Base-by-base conservation (phyloP, 768 basidiomycete genomes). In the Agrocybe praecox region DNA sequence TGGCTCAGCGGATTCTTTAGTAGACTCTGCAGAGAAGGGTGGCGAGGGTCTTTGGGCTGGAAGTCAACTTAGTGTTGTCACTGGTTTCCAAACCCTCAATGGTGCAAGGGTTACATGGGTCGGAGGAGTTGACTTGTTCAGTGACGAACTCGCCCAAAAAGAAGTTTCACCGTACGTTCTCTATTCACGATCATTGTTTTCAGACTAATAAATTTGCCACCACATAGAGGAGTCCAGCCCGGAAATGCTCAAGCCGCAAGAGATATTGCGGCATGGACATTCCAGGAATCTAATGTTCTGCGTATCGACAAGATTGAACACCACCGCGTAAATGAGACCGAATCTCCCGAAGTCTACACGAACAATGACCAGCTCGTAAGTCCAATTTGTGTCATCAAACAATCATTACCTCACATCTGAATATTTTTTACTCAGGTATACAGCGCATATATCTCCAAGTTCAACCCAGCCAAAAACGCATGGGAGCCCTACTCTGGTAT, bases 41-140 rank as follows among this genome's bases (percentile, higher is more conserved):
- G 87, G 94, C 18, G 89, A 93, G 71, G 87, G 89, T 52, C 75
- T 89, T 26, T 92, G 92, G 85, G 91, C 91, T 0, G 96, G 96
- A 8, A 85, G 84, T 58, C 78, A 81, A 42, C 79, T 95, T 33
- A 79, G 84, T 44, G 74, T 97, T 23, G 93, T 95, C 23, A 89
- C 89, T 6, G 96, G 93, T 6, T 92, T 98, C 80, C 97, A 99
- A 71, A 85, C 94, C 2, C 73, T 79, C 19, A 83, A 84, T 56
- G 92, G 89, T 60, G 88, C 88, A 0, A 82, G 96, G 12, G 82
- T 89, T 26, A 84, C 87, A 5, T 96, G 92, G 75, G 80, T 88
- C 6, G 96, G 96, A 6, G 88, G 93, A 22, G 79, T 87, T 8
- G 88, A 90, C 7, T 60, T 95, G 51, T 88, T 98, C 72, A 86